These are phyloP conservation scores for Backusella parvicylindrica DNA, from an alignment of 192 early-diverging fungal species.

Conservation along the genomic window DNA sequence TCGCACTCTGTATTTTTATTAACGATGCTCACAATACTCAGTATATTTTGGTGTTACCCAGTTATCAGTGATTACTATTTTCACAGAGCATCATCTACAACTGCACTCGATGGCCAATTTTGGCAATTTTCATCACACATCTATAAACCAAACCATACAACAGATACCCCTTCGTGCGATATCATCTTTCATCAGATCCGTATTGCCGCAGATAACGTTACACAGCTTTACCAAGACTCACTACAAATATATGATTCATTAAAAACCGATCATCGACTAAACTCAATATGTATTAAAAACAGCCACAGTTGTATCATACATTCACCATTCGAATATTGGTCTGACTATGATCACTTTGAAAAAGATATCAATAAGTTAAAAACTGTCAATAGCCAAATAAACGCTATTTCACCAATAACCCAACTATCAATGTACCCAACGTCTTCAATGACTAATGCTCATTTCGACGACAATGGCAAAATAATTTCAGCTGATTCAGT, in stretches of 20 bases:
- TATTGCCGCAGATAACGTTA: not conserved
- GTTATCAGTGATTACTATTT: not conserved
- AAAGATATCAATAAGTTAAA: not conserved
- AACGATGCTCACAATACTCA: not conserved
- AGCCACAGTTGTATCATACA: slow-evolving; percentile 49
- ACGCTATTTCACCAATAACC: not conserved
- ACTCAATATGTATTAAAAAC: not conserved
- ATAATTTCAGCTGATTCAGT: slow-evolving; percentile 43
- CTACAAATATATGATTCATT: not conserved
- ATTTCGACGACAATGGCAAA: slow-evolving; percentile 9
- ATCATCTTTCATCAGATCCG: slow-evolving; percentile 10
- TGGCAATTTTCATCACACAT: slow-evolving; percentile 10
- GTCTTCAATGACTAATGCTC: slow-evolving; percentile 16
- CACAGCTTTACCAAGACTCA: not conserved
- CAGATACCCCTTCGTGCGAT: not conserved
- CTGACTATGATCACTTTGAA: not conserved
- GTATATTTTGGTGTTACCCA: not conserved
- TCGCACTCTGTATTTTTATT: not conserved
- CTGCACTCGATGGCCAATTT: slow-evolving; percentile 8
- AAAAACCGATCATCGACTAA: not conserved
- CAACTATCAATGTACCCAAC: slow-evolving; percentile 21
- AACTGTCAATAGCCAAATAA: not conserved
- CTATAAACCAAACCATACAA: not conserved
- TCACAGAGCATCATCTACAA: not conserved
- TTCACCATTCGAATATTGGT: slow-evolving; percentile 58